phyloP scores from a whole-genome alignment of 2,329 filamentous ascomycete genomes.

The Fusarium protoensiforme region DNA sequence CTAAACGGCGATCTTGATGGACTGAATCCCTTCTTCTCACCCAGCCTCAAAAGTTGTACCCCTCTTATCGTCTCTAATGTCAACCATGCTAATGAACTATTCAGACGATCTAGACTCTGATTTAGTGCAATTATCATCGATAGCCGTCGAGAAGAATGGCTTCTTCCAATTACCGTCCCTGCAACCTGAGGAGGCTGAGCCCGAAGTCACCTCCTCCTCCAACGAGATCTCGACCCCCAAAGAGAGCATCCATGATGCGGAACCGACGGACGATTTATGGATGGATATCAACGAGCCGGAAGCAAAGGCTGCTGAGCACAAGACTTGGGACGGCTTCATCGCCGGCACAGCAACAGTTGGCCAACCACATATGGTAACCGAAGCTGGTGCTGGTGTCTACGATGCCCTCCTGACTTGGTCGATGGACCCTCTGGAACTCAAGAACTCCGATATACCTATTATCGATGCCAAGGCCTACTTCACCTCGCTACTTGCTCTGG shows the following conservation, averaged over 20 bases:
- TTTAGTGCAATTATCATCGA: conserved; percentile 31
- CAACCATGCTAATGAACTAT: background rate
- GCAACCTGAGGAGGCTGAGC: conserved; percentile 17
- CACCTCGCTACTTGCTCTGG: conserved; percentile 71
- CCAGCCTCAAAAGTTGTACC: conserved; percentile 49
- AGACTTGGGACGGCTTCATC: conserved; percentile 78
- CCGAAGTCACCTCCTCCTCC: conserved; percentile 10
- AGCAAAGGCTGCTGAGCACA: conserved; percentile 56
- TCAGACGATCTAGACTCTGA: conserved; percentile 23
- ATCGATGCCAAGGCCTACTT: conserved; percentile 63
- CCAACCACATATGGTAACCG: conserved; percentile 71
- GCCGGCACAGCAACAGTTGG: conserved; percentile 46
- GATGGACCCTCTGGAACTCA: conserved; percentile 53
- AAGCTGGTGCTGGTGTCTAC: conserved; percentile 73
- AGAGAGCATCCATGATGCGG: conserved; percentile 15
- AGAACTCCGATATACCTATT: conserved; percentile 53
- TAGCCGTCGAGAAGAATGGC: conserved; percentile 41
- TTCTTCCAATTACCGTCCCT: conserved; percentile 45
- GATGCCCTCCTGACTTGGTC: conserved; percentile 67
- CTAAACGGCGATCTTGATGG: conserved; percentile 26
- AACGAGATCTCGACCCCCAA: conserved; percentile 4
- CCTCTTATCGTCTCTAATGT: background rate
- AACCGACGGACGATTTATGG: conserved; percentile 56
- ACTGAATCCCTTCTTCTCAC: conserved; percentile 56
- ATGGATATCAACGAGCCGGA: conserved; percentile 49